phyloP scores from a whole-genome alignment of 2,329 filamentous ascomycete species.

The Sporothrix sp. region DNA sequence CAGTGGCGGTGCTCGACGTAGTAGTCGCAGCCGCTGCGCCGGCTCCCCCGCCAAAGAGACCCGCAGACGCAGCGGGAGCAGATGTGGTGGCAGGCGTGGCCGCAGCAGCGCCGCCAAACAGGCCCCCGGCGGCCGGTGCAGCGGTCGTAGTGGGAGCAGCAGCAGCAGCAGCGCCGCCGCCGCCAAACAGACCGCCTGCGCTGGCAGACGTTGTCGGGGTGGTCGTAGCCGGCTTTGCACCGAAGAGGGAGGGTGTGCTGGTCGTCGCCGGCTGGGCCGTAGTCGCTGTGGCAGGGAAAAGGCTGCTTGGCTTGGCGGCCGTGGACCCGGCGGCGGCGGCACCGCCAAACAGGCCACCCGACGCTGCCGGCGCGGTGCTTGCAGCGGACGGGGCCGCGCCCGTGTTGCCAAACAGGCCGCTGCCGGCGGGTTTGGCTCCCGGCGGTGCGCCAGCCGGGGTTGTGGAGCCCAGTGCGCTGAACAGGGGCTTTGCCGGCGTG shows the following conservation, averaged over 20 bases:
- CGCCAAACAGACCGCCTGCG: not conserved
- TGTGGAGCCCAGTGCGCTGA: constrained; percentile 38
- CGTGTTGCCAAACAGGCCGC: constrained; percentile 10
- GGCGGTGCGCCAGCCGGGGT: constrained; percentile 49
- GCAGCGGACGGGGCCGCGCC: constrained; percentile 12
- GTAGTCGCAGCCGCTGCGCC: not conserved
- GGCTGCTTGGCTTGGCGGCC: not conserved
- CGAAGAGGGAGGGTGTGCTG: constrained; percentile 7
- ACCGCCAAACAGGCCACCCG: no score
- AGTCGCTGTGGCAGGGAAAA: constrained; percentile 2
- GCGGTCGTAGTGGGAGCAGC: not conserved
- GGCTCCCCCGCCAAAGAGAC: constrained; percentile 3
- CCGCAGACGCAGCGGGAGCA: constrained; percentile 1
- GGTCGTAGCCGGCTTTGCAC: constrained; percentile 2
- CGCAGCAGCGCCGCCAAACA: constrained; percentile 7
- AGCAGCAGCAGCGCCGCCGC: no score
- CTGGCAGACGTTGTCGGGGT: not conserved
- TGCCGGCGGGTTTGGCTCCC: constrained; percentile 23
- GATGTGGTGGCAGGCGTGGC: not conserved
- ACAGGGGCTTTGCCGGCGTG: constrained; percentile 39
- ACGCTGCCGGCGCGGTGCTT: constrained; percentile 9
- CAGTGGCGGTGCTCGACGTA: not conserved
- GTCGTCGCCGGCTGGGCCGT: constrained; percentile 5
- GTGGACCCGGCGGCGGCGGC: no score
- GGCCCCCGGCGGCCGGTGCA: constrained; percentile 3